phyloP scores from a whole-genome alignment of 2,329 filamentous ascomycete species.

The Gnomoniopsis smithogilvyi region DNA sequence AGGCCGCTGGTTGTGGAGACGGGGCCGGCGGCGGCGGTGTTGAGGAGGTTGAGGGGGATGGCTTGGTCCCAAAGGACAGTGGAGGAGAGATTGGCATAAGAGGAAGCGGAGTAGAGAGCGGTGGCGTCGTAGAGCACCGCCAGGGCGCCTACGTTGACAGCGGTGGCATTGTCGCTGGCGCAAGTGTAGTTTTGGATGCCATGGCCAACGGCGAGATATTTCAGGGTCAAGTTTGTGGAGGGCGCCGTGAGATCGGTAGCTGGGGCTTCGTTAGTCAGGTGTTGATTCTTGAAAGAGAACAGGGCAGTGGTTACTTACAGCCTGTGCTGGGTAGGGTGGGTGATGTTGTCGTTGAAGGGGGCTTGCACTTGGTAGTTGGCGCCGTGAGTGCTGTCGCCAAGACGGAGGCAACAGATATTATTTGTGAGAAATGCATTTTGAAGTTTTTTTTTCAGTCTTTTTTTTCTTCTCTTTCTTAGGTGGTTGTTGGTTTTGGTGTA shows the following conservation, averaged over 20 bases:
- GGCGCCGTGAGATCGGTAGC: constrained; percentile 43
- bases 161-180: constrained; percentile 29
- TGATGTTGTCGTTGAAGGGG: constrained; percentile 17
- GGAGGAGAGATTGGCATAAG: constrained; percentile 39
- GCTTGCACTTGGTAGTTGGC: constrained; percentile 9
- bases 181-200: constrained; percentile 71
- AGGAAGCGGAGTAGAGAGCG: constrained; percentile 36
- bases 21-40: constrained; percentile 25
- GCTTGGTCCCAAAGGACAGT: constrained; percentile 36
- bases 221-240: constrained; percentile 37
- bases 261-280: constrained; percentile 19
- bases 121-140: constrained; percentile 60
- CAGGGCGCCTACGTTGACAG: constrained; percentile 49
- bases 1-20: constrained; percentile 19
- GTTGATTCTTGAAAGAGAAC: background rate
- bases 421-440: constrained; percentile 12
- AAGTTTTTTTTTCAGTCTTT: background rate
- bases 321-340: constrained; percentile 38
- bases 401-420: constrained; percentile 6
- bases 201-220: constrained; percentile 58
- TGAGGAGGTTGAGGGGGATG: constrained; percentile 47
- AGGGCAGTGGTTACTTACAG: constrained; percentile 25
- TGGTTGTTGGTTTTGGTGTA: background rate
- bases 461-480: no score
- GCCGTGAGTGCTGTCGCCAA: constrained; percentile 13